Percentiles rank a stretch among this genome's conserved stretches.
These are phyloP conservation scores for Arachis hypogaea DNA, from an alignment of 306 rosid genomes.

Conservation along the genomic window DNA sequence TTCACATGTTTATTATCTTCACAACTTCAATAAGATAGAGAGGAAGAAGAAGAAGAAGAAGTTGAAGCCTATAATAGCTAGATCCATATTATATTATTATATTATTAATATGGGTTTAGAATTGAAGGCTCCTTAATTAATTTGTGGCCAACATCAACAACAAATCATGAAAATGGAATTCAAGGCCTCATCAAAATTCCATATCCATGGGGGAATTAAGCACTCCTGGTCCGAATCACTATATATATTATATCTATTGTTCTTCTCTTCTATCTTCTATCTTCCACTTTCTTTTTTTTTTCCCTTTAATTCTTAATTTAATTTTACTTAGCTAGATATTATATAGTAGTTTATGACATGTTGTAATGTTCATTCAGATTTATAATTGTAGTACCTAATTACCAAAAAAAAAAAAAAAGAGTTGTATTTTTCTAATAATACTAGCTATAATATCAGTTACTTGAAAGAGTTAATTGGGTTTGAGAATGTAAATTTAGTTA, in stretches of 20 bases:
- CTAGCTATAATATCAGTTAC: too few relatives aligned
- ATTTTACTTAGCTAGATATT: conserved; percentile 7
- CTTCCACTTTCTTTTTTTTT: background rate
- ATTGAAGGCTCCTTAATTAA: too few relatives aligned
- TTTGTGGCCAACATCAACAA: conserved; percentile 6
- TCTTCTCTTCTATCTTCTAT: background rate
- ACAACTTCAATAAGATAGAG: conserved; percentile 13
- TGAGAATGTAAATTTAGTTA: conserved; percentile 28
- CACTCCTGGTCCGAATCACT: conserved; percentile 73
- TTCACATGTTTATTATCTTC: conserved; percentile 11
- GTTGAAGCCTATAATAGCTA: background rate
- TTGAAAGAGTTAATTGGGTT: conserved; percentile 6
- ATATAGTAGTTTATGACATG: conserved; percentile 12
- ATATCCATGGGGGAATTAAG: conserved; percentile 70
- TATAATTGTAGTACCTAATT: conserved; percentile 1
- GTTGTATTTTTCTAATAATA: too few relatives aligned
- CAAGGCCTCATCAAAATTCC: conserved; percentile 32
- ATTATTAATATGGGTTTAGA: too few relatives aligned
- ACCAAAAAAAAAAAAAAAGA: too few relatives aligned
- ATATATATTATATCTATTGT: background rate
- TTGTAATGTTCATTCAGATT: conserved; percentile 26
- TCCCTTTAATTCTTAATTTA: background rate
- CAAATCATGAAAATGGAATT: background rate
- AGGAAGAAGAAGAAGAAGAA: background rate
- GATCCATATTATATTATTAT: conserved; percentile 24